phyloP scores from a whole-genome alignment of 1,139 yeast genomes.

The Geotrichum australiense region DNA sequence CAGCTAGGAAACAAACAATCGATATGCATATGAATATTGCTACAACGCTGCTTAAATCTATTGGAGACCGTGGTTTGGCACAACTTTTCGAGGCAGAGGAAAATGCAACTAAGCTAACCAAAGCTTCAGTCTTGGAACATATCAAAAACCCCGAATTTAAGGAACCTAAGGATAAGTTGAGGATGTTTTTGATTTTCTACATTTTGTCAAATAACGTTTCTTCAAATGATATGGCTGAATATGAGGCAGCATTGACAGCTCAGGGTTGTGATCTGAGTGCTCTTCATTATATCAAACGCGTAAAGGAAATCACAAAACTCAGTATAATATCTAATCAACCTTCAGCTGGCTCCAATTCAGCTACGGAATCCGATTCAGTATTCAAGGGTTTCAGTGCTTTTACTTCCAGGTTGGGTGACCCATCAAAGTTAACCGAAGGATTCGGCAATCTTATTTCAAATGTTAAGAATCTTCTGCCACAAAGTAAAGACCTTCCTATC shows the following conservation, averaged over 20 bases:
- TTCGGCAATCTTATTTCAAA: constrained; percentile 85
- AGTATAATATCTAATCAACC: constrained; percentile 41
- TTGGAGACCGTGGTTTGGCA: constrained; percentile 80
- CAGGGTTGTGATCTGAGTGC: constrained; percentile 60
- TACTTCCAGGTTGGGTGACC: constrained; percentile 68
- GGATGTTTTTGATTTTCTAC: constrained; percentile 76
- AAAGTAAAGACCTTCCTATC: constrained; percentile 77
- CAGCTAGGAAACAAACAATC: constrained; percentile 78
- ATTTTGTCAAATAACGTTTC: constrained; percentile 51
- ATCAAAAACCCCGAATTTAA: constrained; percentile 37
- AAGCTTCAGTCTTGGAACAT: constrained; percentile 40
- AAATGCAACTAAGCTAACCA: constrained; percentile 40
- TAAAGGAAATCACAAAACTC: constrained; percentile 71
- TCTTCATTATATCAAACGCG: constrained; percentile 64
- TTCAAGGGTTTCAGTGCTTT: constrained; percentile 72
- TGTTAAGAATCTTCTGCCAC: constrained; percentile 80
- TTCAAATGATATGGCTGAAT: constrained; percentile 53
- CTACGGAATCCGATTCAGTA: constrained; percentile 33
- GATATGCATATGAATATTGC: constrained; percentile 98
- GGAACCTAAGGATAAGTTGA: constrained; percentile 68
- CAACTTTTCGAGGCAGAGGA: constrained; percentile 93
- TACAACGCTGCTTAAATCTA: constrained; percentile 71
- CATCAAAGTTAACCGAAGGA: constrained; percentile 68
- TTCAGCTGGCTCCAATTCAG: constrained; percentile 20
- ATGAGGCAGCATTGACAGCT: constrained; percentile 55